A percentile compares a stretch with the other conserved stretches of the same genome.
Conservation (phyloP, 768 basidiomycete species). For the Lactarius hengduanensis region DNA sequence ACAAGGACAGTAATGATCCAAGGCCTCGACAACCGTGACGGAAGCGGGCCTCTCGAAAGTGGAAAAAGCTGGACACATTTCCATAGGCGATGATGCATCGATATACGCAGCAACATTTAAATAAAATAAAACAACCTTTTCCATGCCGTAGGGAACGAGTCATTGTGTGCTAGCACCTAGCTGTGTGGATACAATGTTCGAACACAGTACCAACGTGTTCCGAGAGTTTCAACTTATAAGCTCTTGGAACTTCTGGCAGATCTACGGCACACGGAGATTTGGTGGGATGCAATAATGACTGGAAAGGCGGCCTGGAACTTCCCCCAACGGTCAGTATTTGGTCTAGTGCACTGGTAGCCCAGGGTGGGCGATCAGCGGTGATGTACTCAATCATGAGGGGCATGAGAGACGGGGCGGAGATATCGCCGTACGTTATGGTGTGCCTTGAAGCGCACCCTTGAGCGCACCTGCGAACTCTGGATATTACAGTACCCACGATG, state of each 20-base stretch:
- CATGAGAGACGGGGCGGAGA: not conserved
- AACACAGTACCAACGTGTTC: not conserved
- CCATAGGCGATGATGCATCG: no score
- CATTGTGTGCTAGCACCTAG: no score
- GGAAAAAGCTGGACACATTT: no score
- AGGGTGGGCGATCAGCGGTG: not conserved
- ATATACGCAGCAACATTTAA: no score
- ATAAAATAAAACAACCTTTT: no score
- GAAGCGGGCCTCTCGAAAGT: no score
- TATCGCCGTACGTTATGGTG: not conserved
- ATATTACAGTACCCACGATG: no score
- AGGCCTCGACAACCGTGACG: no score
- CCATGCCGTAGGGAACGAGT: no score
- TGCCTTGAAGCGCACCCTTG: no score
- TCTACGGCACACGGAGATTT: not conserved
- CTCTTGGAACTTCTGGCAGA: not conserved
- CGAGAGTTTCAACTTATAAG: not conserved
- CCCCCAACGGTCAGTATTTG: not conserved
- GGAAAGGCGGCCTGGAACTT: not conserved
- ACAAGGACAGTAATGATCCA: no score
- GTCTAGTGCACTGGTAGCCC: not conserved
- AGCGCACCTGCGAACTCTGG: no score
- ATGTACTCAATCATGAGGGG: not conserved
- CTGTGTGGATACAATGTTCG: not conserved
- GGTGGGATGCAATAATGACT: not conserved